phyloP scores from a whole-genome alignment of 1,284 basidiomycete species.

The Puccinia polysora region DNA sequence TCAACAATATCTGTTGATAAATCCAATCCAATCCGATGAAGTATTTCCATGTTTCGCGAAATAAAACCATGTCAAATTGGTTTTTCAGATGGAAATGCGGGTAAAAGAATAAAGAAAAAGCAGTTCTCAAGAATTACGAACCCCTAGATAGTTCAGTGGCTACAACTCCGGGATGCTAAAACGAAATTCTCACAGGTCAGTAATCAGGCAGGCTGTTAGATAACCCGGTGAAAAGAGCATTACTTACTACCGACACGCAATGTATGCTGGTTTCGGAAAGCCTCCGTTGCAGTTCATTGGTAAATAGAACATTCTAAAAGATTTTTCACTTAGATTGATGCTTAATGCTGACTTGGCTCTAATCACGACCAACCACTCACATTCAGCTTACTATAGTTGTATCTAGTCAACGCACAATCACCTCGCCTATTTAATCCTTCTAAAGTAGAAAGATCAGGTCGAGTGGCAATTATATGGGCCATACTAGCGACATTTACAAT shows the following conservation, averaged over 20 bases:
- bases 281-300: slow-evolving; percentile 45
- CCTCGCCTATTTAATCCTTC: slow-evolving; percentile 43
- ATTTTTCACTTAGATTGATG: not conserved
- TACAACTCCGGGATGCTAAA: slow-evolving; percentile 46
- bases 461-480: slow-evolving; percentile 39
- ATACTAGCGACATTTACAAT: slow-evolving; percentile 45
- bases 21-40: too few relatives aligned
- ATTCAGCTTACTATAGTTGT: slow-evolving; percentile 41
- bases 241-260: slow-evolving; percentile 29
- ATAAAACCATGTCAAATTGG: too few relatives aligned
- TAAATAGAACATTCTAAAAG: slow-evolving; percentile 46
- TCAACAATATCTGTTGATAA: too few relatives aligned
- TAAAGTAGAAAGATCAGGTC: slow-evolving; percentile 44
- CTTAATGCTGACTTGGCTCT: too few relatives aligned
- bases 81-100: not conserved
- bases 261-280: slow-evolving; percentile 44
- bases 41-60: too few relatives aligned
- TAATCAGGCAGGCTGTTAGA: too few relatives aligned
- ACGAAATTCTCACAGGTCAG: not conserved
- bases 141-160: slow-evolving; percentile 44
- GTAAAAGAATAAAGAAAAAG: slow-evolving; percentile 31
- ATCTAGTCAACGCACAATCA: slow-evolving; percentile 40
- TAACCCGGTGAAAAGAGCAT: too few relatives aligned
- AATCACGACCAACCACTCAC: not conserved
- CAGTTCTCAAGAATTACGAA: too few relatives aligned